A percentile compares a stretch with the other conserved stretches of the same genome.
Evolutionary conservation across 805 yeast genomes (phyloP).

Genomic region (Clavispora santaluciae): DNA sequence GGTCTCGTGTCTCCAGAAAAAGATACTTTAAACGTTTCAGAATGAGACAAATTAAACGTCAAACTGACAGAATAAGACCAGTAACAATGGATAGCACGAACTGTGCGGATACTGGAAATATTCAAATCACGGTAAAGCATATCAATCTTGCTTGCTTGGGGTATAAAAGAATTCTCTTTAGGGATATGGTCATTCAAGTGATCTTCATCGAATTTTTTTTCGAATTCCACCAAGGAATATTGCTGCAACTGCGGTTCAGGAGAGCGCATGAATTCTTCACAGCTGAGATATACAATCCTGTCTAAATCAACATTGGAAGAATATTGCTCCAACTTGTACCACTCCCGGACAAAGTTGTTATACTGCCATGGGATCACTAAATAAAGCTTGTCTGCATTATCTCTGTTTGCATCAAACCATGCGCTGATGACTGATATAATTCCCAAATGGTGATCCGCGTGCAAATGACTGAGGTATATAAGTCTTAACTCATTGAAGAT

Average conservation of each 20-base stretch:
- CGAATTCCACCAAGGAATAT: conserved; percentile 27
- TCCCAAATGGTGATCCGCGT: conserved; percentile 97
- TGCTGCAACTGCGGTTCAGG: conserved; percentile 26
- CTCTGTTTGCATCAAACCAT: conserved; percentile 51
- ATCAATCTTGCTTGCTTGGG: conserved; percentile 24
- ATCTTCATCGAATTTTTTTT: conserved; percentile 24
- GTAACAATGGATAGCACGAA: conserved; percentile 80
- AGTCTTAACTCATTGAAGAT: conserved; percentile 59
- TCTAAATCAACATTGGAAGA: conserved; percentile 26
- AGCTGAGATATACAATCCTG: conserved; percentile 49
- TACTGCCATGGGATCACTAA: conserved; percentile 76
- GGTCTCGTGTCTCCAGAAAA: conserved; percentile 98
- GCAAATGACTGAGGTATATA: conserved; percentile 80
- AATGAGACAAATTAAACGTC: conserved; percentile 42
- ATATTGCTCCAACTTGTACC: conserved; percentile 49
- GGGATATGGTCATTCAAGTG: conserved; percentile 12
- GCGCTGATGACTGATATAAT: conserved; percentile 60
- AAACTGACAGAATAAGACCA: conserved; percentile 67
- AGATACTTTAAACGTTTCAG: conserved; percentile 57
- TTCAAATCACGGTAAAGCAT: conserved; percentile 39
- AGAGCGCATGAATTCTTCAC: conserved; percentile 49
- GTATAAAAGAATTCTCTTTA: conserved; percentile 17
- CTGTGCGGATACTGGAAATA: conserved; percentile 47
- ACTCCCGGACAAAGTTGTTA: conserved; percentile 60
- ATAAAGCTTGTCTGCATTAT: conserved; percentile 37